Base-by-base conservation (phyloP, 768 basidiomycete genomes). In the Termitomyces titanicus region DNA sequence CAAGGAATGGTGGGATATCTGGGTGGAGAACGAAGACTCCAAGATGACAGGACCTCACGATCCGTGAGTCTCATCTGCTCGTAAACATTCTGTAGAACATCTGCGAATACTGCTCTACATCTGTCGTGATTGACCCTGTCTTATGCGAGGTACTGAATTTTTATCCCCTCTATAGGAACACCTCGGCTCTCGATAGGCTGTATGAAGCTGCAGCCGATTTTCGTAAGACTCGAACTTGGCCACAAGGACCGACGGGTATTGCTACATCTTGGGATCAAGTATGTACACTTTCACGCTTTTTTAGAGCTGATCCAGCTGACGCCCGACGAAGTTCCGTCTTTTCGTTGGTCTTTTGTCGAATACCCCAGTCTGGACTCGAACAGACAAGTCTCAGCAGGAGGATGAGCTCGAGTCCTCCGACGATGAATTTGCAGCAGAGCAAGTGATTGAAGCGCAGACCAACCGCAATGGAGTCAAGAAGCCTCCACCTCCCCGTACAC, bases 1-100 rank as follows among this genome's bases (percentile, higher is more conserved):
- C 29, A 72, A 65, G 56, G 72, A 73, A 39, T 92, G 88, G 88
- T 88, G 79, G 72, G 82, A 88, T 56, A 72, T 81, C n/a, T 92
- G 89, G 89, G 79, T 79, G 47, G 81, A 85, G 39, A 73, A 71
- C 3, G 88, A 90, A 65, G 68, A 74, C 46, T 68, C 76, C 31
- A 72, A 82, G 55, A 67, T 72, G 37, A 70, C 64, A 27, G 69
- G 68, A 39, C 71, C 68, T 34, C 80, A 79, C 54, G 74, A 88
- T 63, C 66, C 72, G 87, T 88, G 58, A 61, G 84, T 72, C 15
- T 8, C 43, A 37, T 52, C 29, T 38, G 45, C 25, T 13, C 55
- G 25, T 42, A 39, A 20, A 17, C 34, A 2, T 33, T 33, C 22
- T 37, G 9, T 22, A 46, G 27, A 10, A 18, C 29, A 31, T 31